Evolutionary conservation across 2,329 filamentous ascomycete genomes (phyloP).

Genomic region (Trichophyton schoenleinii): DNA sequence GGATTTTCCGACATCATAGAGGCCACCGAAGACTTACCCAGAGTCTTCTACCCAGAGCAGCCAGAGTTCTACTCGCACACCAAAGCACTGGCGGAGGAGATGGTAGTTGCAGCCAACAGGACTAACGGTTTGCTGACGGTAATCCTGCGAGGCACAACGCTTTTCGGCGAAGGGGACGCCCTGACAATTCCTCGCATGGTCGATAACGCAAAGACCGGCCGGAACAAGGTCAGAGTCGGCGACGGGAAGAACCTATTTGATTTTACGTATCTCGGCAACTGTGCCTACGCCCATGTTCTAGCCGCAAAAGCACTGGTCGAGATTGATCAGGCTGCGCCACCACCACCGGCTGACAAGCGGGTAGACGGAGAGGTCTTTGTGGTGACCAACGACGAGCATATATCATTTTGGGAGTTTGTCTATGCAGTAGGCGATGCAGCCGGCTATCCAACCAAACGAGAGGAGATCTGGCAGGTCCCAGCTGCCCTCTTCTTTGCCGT

Average conservation of each 20-base stretch:
- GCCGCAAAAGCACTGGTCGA: constrained; percentile 54
- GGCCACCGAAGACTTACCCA: constrained; percentile 62
- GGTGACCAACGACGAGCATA: constrained; percentile 66
- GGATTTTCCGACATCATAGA: constrained; percentile 36
- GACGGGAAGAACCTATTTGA: constrained; percentile 48
- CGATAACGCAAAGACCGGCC: constrained; percentile 52
- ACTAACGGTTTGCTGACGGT: constrained; percentile 46
- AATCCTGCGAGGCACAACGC: constrained; percentile 63
- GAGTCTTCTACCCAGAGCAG: constrained; percentile 50
- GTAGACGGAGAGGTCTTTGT: constrained; percentile 69
- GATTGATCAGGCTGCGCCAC: constrained; percentile 31
- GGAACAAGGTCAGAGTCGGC: constrained; percentile 62
- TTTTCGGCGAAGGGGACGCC: constrained; percentile 67
- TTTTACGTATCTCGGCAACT: constrained; percentile 49
- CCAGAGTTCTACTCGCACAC: constrained; percentile 71
- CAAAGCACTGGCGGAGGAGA: constrained; percentile 42
- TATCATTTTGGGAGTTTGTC: constrained; percentile 76
- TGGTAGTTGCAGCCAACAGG: neutral
- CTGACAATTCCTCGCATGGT: neutral
- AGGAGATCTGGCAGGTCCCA: neutral
- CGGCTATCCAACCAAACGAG: neutral
- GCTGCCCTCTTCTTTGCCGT: neutral
- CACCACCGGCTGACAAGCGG: constrained; percentile 36
- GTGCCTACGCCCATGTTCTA: constrained; percentile 62
- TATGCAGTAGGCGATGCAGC: constrained; percentile 23